A percentile compares a stretch with the other conserved stretches of the same genome.
These are phyloP conservation scores for Calendula officinalis DNA, from an alignment of 129 eudicot species.

Conservation along the genomic window DNA sequence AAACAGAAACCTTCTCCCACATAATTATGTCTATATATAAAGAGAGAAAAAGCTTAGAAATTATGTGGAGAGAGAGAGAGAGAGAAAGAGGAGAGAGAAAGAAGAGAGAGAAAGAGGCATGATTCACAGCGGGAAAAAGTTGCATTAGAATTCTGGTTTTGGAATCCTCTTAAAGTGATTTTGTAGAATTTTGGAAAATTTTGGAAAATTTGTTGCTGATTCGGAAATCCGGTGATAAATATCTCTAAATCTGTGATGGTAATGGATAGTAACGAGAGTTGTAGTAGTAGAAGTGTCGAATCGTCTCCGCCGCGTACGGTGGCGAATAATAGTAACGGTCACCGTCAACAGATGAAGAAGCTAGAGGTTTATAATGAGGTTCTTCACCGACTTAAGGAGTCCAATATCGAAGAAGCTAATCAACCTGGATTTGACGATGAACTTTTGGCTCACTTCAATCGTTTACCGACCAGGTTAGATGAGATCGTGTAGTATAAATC, in stretches of 20 bases:
- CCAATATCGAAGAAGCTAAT: conserved; percentile 46
- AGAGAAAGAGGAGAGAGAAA: neutral
- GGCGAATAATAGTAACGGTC: conserved; percentile 23
- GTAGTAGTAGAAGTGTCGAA: conserved; percentile 70
- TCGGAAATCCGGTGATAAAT: conserved; percentile 8
- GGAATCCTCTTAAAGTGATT: neutral
- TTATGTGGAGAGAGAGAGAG: conserved; percentile 13
- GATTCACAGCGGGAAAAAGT: conserved; percentile 19
- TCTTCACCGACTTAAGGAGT: conserved; percentile 74
- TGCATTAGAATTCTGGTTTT: conserved; percentile 31
- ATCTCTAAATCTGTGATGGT: conserved; percentile 44
- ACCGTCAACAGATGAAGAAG: conserved; percentile 68
- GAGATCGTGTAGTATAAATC: conserved; percentile 9
- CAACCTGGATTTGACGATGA: conserved; percentile 78
- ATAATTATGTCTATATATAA: conserved; percentile 9
- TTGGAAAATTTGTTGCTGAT: neutral
- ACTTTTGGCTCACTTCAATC: conserved; percentile 94
- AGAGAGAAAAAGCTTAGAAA: conserved; percentile 15
- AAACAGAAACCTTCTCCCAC: conserved; percentile 15
- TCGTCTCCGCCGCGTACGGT: conserved; percentile 42
- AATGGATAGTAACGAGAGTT: conserved; percentile 82
- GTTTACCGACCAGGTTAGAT: conserved; percentile 83
- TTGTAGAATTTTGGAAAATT: conserved; percentile 1
- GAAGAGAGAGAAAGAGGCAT: neutral
- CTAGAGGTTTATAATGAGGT: conserved; percentile 94